Base-by-base conservation (phyloP, 306 rosid species). In the Fagus sylvatica region DNA sequence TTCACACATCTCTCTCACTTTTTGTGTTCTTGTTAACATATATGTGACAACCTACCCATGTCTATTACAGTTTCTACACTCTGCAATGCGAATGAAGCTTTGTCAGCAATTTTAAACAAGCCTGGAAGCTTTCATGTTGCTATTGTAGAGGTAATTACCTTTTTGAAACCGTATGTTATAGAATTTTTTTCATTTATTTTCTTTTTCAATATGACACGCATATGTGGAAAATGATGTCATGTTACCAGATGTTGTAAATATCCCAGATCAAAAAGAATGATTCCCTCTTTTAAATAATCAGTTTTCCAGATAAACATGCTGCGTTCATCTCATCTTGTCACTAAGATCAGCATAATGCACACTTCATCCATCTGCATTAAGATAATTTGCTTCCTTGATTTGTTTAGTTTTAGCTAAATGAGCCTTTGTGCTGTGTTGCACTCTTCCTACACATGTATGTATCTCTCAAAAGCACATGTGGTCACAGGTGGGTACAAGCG, bases 51-150 rank as follows among this genome's bases (percentile, higher is more conserved):
- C 75, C 71, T 75, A 3, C 2, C 49, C 17, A 3, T 83, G 66
- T 74, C 48, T 83, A 8, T 46, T 71, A 17, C 91, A 90, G 97
- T 93, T 83, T 80, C 91, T 83, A 78, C 77, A 54, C 90, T 89
- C 86, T 80, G 75, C 69, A 16, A 89, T 19, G 97, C 80, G 87
- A 80, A 83, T 10, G 96, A 89, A 77, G 97, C 97, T 56, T 81
- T 90, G 87, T 86, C 88, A 49, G 93, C 84, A 53, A 80, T 93
- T 73, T 84, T 87, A 41, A 85, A 82, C 61, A 85, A 80, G 54
- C 90, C 91, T n/a, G 84, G 84, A 84, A 76, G 85, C 83, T 90
- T 93, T 81, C 97, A 93, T 78, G 84, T 93, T 82, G 96, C 96
- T 39, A 61, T 93, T 49, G 89, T 90, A 74, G 97, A 90, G 97